Evolutionary conservation across 345 rosid species (phyloP).

Genomic region (Eucalyptus melliodora): DNA sequence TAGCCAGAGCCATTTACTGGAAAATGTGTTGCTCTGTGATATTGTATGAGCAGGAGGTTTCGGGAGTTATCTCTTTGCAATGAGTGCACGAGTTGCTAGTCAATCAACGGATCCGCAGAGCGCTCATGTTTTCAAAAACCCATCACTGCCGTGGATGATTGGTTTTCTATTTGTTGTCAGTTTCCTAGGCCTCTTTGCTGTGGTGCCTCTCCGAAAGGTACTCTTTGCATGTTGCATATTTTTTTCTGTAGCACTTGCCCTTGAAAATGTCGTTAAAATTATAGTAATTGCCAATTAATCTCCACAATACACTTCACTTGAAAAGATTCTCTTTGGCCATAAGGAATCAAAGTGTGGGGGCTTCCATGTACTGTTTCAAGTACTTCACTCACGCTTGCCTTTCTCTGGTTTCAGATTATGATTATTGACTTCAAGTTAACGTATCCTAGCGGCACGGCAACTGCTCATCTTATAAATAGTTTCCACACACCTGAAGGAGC

Average conservation of each 20-base stretch:
- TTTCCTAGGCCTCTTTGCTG: conserved; percentile 8
- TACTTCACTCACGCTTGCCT: background rate
- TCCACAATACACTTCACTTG: background rate
- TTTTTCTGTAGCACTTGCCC: background rate
- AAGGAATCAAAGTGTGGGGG: background rate
- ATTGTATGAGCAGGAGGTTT: background rate
- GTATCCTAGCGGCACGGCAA: conserved; percentile 9
- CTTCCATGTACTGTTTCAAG: background rate
- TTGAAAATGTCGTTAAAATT: background rate
- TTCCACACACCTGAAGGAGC: conserved; percentile 14
- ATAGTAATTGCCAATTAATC: background rate
- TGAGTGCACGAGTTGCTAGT: background rate
- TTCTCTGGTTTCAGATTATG: conserved; percentile 1
- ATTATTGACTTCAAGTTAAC: conserved; percentile 11
- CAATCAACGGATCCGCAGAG: background rate
- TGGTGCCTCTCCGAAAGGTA: conserved; percentile 10
- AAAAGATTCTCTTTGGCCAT: background rate
- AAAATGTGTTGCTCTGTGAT: background rate
- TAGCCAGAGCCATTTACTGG: background rate
- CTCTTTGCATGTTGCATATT: background rate
- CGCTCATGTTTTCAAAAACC: background rate
- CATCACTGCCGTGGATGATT: conserved; percentile 1
- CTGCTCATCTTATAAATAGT: conserved; percentile 10
- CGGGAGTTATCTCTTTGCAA: conserved; percentile 5
- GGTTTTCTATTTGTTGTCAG: conserved; percentile 12